phyloP scores from a whole-genome alignment of 208 protist genomes.

The Trypanosoma caninum region DNA sequence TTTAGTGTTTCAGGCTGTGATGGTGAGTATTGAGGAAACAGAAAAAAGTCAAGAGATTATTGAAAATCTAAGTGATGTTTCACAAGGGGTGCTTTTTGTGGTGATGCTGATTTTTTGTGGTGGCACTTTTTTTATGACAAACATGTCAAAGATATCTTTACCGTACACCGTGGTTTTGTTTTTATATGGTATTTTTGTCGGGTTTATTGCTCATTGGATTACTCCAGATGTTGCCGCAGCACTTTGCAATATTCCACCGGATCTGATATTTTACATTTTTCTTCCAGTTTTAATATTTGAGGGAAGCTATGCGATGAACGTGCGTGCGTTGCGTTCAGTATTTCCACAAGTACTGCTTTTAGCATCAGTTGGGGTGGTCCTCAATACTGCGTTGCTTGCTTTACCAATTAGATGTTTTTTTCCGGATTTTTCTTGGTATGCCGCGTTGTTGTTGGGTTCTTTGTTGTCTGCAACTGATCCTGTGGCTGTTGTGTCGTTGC shows the following conservation, averaged over 20 bases:
- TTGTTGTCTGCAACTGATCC: conserved; percentile 88
- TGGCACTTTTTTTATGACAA: conserved; percentile 71
- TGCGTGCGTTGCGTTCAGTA: conserved; percentile 62
- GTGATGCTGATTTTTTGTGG: conserved; percentile 72
- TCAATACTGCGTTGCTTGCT: conserved; percentile 68
- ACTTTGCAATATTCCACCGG: conserved; percentile 64
- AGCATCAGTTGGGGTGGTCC: conserved; percentile 70
- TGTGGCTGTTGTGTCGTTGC: conserved; percentile 84
- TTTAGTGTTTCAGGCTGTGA: too few species aligned
- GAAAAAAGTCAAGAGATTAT: neutral
- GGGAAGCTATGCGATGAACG: conserved; percentile 80
- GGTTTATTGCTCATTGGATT: conserved; percentile 41
- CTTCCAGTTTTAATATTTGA: conserved; percentile 90
- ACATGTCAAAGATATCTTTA: conserved; percentile 48
- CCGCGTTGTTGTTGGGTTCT: conserved; percentile 68
- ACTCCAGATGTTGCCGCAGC: conserved; percentile 45
- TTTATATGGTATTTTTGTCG: conserved; percentile 75
- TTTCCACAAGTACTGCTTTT: conserved; percentile 64
- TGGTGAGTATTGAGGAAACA: neutral
- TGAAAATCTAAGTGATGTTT: conserved; percentile 26
- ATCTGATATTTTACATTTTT: conserved; percentile 88
- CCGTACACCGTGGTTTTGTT: conserved; percentile 83
- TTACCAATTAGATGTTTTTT: conserved; percentile 47
- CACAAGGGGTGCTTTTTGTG: conserved; percentile 55
- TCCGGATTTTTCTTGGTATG: conserved; percentile 60